phyloP scores from a whole-genome alignment of 495 filamentous ascomycete genomes.

The Penicillium atrosanguineum region DNA sequence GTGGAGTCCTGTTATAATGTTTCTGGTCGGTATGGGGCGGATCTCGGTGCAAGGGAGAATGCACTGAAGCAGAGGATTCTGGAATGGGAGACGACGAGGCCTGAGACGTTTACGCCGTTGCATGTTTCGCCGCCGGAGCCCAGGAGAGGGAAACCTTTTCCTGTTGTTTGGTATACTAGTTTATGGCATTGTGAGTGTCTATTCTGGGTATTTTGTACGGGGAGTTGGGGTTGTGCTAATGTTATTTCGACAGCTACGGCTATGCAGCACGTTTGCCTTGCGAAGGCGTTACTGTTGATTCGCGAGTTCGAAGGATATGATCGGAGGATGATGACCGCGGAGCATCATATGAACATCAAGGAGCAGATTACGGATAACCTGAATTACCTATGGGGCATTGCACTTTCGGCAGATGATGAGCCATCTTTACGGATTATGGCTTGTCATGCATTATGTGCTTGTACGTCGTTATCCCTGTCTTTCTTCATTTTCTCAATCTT shows the following conservation, averaged over 20 bases:
- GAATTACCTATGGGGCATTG: conserved; percentile 39
- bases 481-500: background rate
- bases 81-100: conserved; percentile 30
- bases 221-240: background rate
- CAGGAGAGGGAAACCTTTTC: conserved; percentile 34
- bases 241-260: conserved; percentile 29
- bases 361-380: conserved; percentile 33
- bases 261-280: conserved; percentile 39
- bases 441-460: conserved; percentile 39
- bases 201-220: no score
- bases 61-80: conserved; percentile 28
- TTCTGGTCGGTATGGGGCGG: conserved; percentile 15
- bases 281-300: conserved; percentile 35
- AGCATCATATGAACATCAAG: conserved; percentile 20
- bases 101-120: conserved; percentile 36
- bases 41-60: conserved; percentile 17
- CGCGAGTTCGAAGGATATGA: conserved; percentile 21
- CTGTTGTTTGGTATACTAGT: conserved; percentile 38
- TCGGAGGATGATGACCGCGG: background rate
- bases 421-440: conserved; percentile 39
- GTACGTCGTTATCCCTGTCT: conserved; percentile 16
- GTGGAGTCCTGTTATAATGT: conserved; percentile 39
- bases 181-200: conserved; percentile 39
- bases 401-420: conserved; percentile 37
- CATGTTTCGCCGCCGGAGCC: conserved; percentile 33